A percentile compares a stretch with the other conserved stretches of the same genome.
These are phyloP conservation scores for Vaccinium myrtillus DNA, from an alignment of 148 eudicot species.

Conservation along the genomic window DNA sequence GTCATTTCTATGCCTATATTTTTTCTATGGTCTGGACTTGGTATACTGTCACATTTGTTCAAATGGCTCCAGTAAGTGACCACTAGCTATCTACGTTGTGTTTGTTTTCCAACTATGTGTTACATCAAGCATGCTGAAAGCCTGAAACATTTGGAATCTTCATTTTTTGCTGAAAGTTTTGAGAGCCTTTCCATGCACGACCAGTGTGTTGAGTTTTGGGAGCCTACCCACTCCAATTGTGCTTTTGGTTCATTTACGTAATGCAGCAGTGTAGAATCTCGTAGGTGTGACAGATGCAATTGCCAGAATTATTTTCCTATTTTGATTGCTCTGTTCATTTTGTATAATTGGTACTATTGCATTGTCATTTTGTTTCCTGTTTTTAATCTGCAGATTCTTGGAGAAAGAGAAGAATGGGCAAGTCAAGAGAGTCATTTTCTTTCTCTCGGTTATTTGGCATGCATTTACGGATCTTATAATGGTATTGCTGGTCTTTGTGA, in stretches of 20 bases:
- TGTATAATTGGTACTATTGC: not conserved
- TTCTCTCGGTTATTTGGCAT: constrained; percentile 75
- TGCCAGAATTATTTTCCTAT: not conserved
- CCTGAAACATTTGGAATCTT: not conserved
- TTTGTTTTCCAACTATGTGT: not conserved
- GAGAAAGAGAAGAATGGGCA: constrained; percentile 60
- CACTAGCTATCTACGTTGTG: not conserved
- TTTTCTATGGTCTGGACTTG: constrained; percentile 56
- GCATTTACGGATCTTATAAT: constrained; percentile 56
- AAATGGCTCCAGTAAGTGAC: constrained; percentile 76
- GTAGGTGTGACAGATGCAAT: not conserved
- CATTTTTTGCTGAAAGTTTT: not conserved
- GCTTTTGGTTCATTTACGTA: not conserved
- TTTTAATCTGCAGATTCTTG: constrained; percentile 51
- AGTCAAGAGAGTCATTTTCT: constrained; percentile 58
- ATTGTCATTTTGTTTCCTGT: not conserved
- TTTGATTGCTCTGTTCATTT: constrained; percentile 12
- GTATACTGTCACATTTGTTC: constrained; percentile 44
- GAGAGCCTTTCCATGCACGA: not conserved
- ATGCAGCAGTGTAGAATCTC: not conserved
- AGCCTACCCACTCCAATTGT: not conserved
- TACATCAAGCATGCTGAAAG: not conserved
- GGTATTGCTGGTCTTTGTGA: constrained; percentile 26
- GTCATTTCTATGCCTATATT: constrained; percentile 65
- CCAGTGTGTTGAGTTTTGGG: not conserved